Evolutionary conservation across 176 grass and related monocot species (phyloP), one percentile per base, ranked within the genome.

Genomic region (Stipa capillata): DNA sequence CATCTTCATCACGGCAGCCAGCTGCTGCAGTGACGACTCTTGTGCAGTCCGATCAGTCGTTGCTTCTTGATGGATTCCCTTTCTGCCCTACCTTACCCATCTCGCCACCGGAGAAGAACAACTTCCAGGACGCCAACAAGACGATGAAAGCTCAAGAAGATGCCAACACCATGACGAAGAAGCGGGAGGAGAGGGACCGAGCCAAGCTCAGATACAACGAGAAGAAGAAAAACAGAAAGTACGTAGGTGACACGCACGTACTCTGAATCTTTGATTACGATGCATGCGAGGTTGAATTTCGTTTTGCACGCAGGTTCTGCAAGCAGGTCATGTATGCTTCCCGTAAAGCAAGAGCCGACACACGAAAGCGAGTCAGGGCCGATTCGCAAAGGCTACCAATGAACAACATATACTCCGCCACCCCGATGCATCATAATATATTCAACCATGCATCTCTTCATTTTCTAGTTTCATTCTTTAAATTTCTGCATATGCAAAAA

Each of bases 201-300:
- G 88, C 88, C 60, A 90, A 79, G 54, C 79, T 79, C 21, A 28
- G 88, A 68, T 90, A 90, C 60, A 75, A 48, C 20, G 84, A 90
- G 12, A 90, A 86, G 80, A 90, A 79, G 69, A 90, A 79, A 15
- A 90, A 65, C 5, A 57, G 88, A 37, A 77, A 55, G 77, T 89
- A 72, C 51, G 62, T 39, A 4, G n/a, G n/a, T n/a, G n/a, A n/a
- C n/a, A n/a, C n/a, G n/a, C n/a, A n/a, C n/a, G n/a, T n/a, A 23
- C 42, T 32, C 8, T 48, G 8, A 20, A 62, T 11, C 15, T 69
- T 29, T 25, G 16, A 31, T 70, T 68, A n/a, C 17, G 37, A 31
- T 31, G 16, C 42, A 20, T 69, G 66, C 15, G 16, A 27, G 6
- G 43, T 39, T 17, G 51, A 56, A 56, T 17, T 9, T 31, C 1